phyloP scores from a whole-genome alignment of 352 stramenopile species.

The Pythium coloratum region DNA sequence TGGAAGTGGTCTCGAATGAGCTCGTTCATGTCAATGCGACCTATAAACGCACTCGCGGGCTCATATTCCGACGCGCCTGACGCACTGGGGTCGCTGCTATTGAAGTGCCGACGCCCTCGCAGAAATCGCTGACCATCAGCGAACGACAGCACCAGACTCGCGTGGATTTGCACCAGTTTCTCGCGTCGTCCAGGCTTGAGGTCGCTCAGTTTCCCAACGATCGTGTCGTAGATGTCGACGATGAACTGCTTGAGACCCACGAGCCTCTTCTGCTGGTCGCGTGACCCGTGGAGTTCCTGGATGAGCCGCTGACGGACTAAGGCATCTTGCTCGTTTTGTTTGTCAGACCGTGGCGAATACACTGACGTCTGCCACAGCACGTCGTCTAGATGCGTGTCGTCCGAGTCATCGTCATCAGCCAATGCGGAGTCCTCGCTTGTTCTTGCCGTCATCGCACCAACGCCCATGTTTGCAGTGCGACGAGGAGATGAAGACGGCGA shows the following conservation, averaged over 20 bases:
- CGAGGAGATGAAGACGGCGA: not conserved
- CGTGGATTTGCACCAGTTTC: conserved; percentile 36
- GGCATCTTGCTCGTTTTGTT: conserved; percentile 36
- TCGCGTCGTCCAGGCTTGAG: conserved; percentile 21
- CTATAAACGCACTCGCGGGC: conserved; percentile 25
- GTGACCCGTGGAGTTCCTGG: conserved; percentile 33
- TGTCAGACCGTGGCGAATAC: conserved; percentile 15
- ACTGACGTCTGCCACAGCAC: conserved; percentile 25
- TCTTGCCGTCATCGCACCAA: not conserved
- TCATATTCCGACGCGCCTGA: conserved; percentile 14
- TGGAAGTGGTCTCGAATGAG: conserved; percentile 66
- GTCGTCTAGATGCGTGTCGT: conserved; percentile 28
- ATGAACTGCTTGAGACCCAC: conserved; percentile 70
- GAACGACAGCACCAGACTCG: conserved; percentile 50
- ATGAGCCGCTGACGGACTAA: conserved; percentile 22
- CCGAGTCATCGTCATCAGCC: conserved; percentile 11
- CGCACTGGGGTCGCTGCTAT: conserved; percentile 9
- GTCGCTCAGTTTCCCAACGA: conserved; percentile 53
- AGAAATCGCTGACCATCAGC: conserved; percentile 36
- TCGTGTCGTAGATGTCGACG: conserved; percentile 62
- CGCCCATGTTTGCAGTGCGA: not conserved
- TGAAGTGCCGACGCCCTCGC: not conserved
- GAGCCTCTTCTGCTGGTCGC: conserved; percentile 50
- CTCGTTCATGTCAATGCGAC: conserved; percentile 33
- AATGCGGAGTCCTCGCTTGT: not conserved